These are phyloP conservation scores for Exophiala alcalophila DNA, from an alignment of 2,329 filamentous ascomycete genomes.

Conservation along the genomic window DNA sequence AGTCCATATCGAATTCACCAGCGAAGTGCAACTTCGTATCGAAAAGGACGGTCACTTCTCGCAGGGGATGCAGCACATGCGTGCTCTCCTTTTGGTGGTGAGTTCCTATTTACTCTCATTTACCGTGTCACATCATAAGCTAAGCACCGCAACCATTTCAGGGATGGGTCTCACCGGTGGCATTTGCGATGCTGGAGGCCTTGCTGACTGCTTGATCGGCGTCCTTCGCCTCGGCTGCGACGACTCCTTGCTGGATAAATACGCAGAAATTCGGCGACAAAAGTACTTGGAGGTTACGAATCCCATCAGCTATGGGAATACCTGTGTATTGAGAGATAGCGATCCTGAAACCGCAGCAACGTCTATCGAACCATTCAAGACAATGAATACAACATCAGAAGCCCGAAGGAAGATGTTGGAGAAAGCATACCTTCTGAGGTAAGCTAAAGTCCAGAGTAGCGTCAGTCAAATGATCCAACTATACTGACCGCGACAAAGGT, in stretches of 20 bases:
- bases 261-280: conserved; percentile 39
- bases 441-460: no score
- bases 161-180: conserved; percentile 63
- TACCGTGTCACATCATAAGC: no score
- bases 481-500: neutral
- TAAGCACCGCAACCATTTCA: no score
- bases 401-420: conserved; percentile 13
- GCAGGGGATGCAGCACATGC: conserved; percentile 60
- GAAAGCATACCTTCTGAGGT: conserved; percentile 13
- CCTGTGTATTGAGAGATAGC: conserved; percentile 12
- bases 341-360: conserved; percentile 12
- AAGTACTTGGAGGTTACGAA: conserved; percentile 41
- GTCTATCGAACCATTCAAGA: conserved; percentile 11
- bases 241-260: conserved; percentile 43
- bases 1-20: conserved; percentile 63
- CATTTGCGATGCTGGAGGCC: conserved; percentile 61
- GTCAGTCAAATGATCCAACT: neutral
- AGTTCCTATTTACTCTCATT: conserved; percentile 5
- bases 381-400: conserved; percentile 13
- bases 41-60: conserved; percentile 56
- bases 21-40: conserved; percentile 55
- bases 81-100: conserved; percentile 50
- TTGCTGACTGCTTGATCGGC: conserved; percentile 57
- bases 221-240: conserved; percentile 40
- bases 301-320: conserved; percentile 31